phyloP scores from a whole-genome alignment of 169 alveolate species.

The Perkinsus olseni region DNA sequence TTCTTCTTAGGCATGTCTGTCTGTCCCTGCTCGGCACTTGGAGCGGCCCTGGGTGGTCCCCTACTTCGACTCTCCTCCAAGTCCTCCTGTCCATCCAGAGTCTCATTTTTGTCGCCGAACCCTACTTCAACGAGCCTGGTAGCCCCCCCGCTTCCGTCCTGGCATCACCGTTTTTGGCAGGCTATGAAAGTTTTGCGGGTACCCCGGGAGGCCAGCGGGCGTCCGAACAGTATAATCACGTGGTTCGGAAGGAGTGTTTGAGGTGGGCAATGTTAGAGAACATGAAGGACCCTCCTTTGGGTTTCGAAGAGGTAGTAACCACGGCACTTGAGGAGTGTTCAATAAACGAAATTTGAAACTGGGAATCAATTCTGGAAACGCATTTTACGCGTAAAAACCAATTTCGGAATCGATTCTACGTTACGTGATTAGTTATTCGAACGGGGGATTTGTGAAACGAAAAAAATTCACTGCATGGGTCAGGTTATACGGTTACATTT shows the following conservation, averaged over 20 bases:
- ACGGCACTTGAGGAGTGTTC: no score
- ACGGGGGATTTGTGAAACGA: no score
- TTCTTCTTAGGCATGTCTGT: slow-evolving; percentile 45
- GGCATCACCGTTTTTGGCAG: not conserved
- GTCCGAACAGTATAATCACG: not conserved
- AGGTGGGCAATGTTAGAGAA: not conserved
- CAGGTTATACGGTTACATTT: not conserved
- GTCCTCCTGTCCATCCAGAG: slow-evolving; percentile 72
- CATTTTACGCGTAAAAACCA: no score
- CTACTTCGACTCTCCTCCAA: slow-evolving; percentile 39
- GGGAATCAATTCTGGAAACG: not conserved
- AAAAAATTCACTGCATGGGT: not conserved
- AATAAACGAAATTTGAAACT: no score
- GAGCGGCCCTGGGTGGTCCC: slow-evolving; percentile 42
- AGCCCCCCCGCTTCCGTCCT: not conserved
- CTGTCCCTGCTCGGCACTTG: slow-evolving; percentile 76
- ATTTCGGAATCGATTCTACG: no score
- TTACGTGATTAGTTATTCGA: no score
- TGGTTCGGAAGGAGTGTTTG: not conserved
- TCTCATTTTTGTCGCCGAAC: slow-evolving; percentile 71
- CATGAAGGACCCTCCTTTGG: not conserved
- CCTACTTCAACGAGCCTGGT: slow-evolving; percentile 74
- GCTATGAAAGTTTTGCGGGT: slow-evolving; percentile 25
- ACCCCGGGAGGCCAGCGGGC: slow-evolving; percentile 59
- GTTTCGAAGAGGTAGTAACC: not conserved